A percentile compares a stretch with the other conserved stretches of the same genome.
phyloP scores from a whole-genome alignment of 2,329 filamentous ascomycete species.

The Rhexocercosporidium sp. region DNA sequence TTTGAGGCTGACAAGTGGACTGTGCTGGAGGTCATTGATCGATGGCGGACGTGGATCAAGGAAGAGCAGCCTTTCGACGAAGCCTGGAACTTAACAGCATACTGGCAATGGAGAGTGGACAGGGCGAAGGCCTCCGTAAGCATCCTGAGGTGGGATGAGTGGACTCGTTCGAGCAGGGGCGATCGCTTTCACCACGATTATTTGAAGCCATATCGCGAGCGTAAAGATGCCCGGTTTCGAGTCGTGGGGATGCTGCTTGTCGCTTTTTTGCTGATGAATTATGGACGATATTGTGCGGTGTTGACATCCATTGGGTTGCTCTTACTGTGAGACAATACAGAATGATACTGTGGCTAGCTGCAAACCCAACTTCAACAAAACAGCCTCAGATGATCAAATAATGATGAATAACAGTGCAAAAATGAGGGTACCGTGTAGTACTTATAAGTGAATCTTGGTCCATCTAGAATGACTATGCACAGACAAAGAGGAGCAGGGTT shows the following conservation, averaged over 20 bases:
- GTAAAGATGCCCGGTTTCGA: slow-evolving; percentile 13
- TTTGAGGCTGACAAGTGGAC: slow-evolving; percentile 19
- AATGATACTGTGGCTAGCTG: not conserved
- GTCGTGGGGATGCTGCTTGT: not conserved
- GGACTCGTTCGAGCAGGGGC: slow-evolving; percentile 9
- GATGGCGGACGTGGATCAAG: slow-evolving; percentile 28
- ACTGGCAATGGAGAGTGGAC: slow-evolving; percentile 29
- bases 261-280: not conserved
- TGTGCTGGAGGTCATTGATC: slow-evolving; percentile 19
- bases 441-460: not conserved
- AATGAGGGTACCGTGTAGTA: not conserved
- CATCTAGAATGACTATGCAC: not conserved
- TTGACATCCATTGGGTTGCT: not conserved
- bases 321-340: not conserved
- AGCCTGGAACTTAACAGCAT: slow-evolving; percentile 18
- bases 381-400: not conserved
- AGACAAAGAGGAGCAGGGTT: not conserved
- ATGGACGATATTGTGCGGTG: not conserved
- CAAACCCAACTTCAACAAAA: not conserved
- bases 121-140: slow-evolving; percentile 14
- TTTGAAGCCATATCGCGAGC: slow-evolving; percentile 6
- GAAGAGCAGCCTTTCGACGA: slow-evolving; percentile 22
- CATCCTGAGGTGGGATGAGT: slow-evolving; percentile 27
- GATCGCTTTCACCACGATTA: not conserved
- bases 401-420: not conserved